Evolutionary conservation across 768 basidiomycete genomes (phyloP).

Genomic region (Clathrus columnatus): DNA sequence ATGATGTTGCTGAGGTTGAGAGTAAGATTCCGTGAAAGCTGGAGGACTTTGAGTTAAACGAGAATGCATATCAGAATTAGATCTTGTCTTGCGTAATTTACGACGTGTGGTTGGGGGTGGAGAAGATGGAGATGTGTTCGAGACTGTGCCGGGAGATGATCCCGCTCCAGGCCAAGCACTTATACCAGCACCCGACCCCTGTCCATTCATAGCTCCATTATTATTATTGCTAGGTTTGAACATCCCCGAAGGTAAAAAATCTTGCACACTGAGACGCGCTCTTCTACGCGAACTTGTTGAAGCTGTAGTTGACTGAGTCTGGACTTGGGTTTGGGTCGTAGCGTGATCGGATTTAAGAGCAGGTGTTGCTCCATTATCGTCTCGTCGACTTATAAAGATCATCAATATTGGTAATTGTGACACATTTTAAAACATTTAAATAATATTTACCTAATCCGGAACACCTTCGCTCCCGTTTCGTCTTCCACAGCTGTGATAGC

Average conservation of each 20-base stretch:
- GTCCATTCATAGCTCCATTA: not conserved
- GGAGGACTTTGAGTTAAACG: not conserved
- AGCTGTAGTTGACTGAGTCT: not conserved
- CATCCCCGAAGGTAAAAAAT: conserved; percentile 41
- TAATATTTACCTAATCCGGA: conserved; percentile 63
- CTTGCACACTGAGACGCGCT: conserved; percentile 60
- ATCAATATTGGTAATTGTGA: not conserved
- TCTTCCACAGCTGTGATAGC: conserved; percentile 77
- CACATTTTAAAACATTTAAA: not conserved
- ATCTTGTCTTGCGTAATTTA: conserved; percentile 64
- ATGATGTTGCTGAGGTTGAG: not conserved
- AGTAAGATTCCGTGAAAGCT: not conserved
- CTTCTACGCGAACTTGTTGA: not conserved
- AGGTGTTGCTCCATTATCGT: not conserved
- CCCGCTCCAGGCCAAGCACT: no score
- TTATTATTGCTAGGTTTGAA: conserved; percentile 32
- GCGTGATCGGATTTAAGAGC: not conserved
- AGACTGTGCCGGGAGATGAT: not conserved
- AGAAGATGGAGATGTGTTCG: conserved; percentile 22
- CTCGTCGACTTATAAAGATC: conserved; percentile 17
- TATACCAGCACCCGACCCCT: no score
- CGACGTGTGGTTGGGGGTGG: conserved; percentile 30
- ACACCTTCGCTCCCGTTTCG: conserved; percentile 71
- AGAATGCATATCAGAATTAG: conserved; percentile 51
- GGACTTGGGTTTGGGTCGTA: conserved; percentile 46